These are phyloP conservation scores for Aureobasidium musti DNA, from an alignment of 2,329 filamentous ascomycete species.

Conservation along the genomic window DNA sequence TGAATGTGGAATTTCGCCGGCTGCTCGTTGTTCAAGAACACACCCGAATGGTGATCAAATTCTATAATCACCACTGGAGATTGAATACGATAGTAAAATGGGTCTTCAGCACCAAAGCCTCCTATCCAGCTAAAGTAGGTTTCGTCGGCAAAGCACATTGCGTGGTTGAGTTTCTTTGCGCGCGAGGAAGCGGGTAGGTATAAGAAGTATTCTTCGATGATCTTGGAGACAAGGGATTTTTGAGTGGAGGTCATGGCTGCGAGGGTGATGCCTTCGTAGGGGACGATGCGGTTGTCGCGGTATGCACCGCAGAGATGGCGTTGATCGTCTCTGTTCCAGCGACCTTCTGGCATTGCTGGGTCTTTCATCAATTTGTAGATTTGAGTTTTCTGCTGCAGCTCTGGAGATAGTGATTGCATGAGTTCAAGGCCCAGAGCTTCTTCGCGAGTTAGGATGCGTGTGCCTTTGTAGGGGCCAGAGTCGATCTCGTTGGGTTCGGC, in stretches of 20 bases:
- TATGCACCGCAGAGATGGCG: slow-evolving; percentile 76
- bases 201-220: slow-evolving; percentile 65
- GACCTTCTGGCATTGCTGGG: slow-evolving; percentile 64
- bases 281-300: slow-evolving; percentile 74
- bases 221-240: slow-evolving; percentile 55
- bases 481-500: slow-evolving; percentile 79
- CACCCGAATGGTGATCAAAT: slow-evolving; percentile 78
- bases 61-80: slow-evolving; percentile 73
- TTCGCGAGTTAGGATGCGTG: slow-evolving; percentile 65
- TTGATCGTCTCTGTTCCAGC: slow-evolving; percentile 82
- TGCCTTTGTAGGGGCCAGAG: slow-evolving; percentile 62
- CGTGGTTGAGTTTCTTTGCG: slow-evolving; percentile 56
- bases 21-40: slow-evolving; percentile 71
- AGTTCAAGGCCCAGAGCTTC: slow-evolving; percentile 65
- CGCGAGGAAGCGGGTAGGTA: slow-evolving; percentile 65
- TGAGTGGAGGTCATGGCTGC: slow-evolving; percentile 53
- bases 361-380: slow-evolving; percentile 64
- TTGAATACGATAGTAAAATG: slow-evolving; percentile 78
- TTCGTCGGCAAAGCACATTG: slow-evolving; percentile 61
- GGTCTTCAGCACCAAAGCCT: slow-evolving; percentile 63
- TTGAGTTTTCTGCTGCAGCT: slow-evolving; percentile 55
- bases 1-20: slow-evolving; percentile 80
- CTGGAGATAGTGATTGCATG: slow-evolving; percentile 63
- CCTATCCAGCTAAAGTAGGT: slow-evolving; percentile 83
- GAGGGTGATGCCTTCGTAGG: slow-evolving; percentile 66